phyloP scores from a whole-genome alignment of 148 eudicot species.

The Fagopyrum esculentum region DNA sequence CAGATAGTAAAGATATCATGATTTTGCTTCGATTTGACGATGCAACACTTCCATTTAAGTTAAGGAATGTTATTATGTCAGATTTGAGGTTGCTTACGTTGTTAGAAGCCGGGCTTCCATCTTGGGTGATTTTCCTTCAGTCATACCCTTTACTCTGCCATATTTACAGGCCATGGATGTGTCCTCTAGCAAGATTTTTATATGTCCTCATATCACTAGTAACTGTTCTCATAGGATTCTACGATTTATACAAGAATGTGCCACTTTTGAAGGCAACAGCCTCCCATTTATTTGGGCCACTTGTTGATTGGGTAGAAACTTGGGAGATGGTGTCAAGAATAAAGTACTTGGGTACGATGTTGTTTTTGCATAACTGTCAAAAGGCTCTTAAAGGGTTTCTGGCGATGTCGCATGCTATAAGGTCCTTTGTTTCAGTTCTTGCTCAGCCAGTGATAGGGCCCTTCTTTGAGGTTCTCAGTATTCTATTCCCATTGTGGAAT shows the following conservation, averaged over 20 bases:
- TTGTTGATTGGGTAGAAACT: slow-evolving; percentile 93
- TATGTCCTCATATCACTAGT: slow-evolving; percentile 62
- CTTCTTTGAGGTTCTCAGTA: slow-evolving; percentile 35
- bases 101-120: slow-evolving; percentile 94
- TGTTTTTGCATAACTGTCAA: slow-evolving; percentile 79
- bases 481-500: slow-evolving; percentile 56
- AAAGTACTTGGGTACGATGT: slow-evolving; percentile 88
- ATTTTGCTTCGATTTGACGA: slow-evolving; percentile 74
- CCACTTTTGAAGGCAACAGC: slow-evolving; percentile 93
- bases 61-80: slow-evolving; percentile 58
- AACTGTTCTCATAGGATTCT: slow-evolving; percentile 91
- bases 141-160: slow-evolving; percentile 88
- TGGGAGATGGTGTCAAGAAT: slow-evolving; percentile 96
- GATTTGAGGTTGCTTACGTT: slow-evolving; percentile 81
- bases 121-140: slow-evolving; percentile 97
- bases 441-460: slow-evolving; percentile 82
- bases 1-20: slow-evolving; percentile 52
- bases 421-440: slow-evolving; percentile 60
- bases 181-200: slow-evolving; percentile 83
- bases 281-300: slow-evolving; percentile 82
- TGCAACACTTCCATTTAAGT: slow-evolving; percentile 69
- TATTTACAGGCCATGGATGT: slow-evolving; percentile 98
- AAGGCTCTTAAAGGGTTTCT: slow-evolving; percentile 84
- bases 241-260: slow-evolving; percentile 93
- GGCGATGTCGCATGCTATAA: slow-evolving; percentile 53